These are phyloP conservation scores for Stenogyne calaminthoides DNA, from an alignment of 305 asterid genomes.

Conservation along the genomic window DNA sequence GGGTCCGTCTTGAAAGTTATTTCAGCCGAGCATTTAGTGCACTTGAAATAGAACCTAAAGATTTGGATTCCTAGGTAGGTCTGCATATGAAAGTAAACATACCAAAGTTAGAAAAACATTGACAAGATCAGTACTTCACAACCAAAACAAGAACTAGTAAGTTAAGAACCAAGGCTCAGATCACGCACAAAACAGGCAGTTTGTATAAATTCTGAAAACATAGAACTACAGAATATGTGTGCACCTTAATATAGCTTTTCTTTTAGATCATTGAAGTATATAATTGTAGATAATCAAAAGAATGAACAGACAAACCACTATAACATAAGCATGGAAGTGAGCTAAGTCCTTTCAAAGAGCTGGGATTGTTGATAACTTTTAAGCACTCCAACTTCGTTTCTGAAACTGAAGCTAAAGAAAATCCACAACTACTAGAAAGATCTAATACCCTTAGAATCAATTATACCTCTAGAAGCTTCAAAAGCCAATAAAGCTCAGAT, in stretches of 20 bases:
- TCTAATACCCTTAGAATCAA: not conserved
- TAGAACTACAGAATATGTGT: not conserved
- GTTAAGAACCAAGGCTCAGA: not conserved
- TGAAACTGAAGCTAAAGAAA: not conserved
- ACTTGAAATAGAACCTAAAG: conserved; percentile 85
- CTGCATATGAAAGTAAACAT: conserved; percentile 46
- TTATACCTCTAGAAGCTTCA: not conserved
- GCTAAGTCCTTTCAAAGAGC: not conserved
- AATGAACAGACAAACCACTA: not conserved
- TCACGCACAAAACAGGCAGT: not conserved
- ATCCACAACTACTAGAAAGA: not conserved
- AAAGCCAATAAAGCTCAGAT: not conserved
- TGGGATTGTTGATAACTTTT: not conserved
- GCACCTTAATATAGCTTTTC: not conserved
- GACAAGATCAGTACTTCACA: conserved; percentile 6
- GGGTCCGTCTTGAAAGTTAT: conserved; percentile 89
- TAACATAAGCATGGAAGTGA: not conserved
- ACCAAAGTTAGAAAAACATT: conserved; percentile 22
- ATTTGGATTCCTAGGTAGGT: conserved; percentile 87
- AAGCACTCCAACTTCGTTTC: not conserved
- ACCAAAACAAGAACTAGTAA: not conserved
- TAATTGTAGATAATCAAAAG: not conserved
- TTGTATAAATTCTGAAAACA: not conserved
- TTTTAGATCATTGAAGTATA: not conserved
- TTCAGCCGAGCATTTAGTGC: conserved; percentile 91